Evolutionary conservation across 352 stramenopile genomes (phyloP), one percentile per base, ranked within the genome.

Genomic region (Globisporangium apiculatum): DNA sequence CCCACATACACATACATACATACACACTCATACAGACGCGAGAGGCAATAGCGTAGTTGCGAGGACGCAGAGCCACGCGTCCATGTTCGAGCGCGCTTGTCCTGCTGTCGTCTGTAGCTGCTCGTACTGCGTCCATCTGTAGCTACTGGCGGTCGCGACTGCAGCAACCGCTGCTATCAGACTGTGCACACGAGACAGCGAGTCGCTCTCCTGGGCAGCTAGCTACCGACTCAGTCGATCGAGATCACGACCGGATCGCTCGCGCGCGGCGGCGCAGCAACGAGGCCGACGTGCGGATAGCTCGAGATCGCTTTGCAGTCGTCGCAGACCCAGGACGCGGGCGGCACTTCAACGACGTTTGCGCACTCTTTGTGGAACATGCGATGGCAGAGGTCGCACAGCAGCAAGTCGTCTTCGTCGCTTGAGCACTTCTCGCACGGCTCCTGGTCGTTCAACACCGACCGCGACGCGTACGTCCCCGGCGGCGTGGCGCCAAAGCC

Each of bases 291-390:
- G 49, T 78, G 69, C 45, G 76, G 75, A 57, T 79, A 76, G 60
- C 85, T 83, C 48, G 76, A 69, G 18, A 91, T 66, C 56, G 71
- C 81, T 69, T 84, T 87, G 67, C 83, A 93, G 9, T 73, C 71
- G 55, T 66, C 68, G 63, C 83, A 93, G 55, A 93, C 79, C 83
- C 83, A 93, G 7, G 79, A 91, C 10, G 83, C 80, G 4, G 81
- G 79, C 42, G 83, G 83, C 15, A 93, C 61, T 65, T 89, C 79
- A 11, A 81, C 64, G 73, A 91, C 86, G 64, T 86, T 84, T 61
- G 87, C 79, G 57, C 83, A 93, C 60, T 87, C 76, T 61, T 79
- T 87, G 72, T 93, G 83, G 61, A 91, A 93, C 76, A 88, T 78
- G 55, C 83, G 73, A 67, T 89, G 82, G 62, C 83, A 93, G 65